Evolutionary conservation across 1,139 yeast species (phyloP), one percentile per base, ranked within the genome.

Genomic region (Pichia sp.): DNA sequence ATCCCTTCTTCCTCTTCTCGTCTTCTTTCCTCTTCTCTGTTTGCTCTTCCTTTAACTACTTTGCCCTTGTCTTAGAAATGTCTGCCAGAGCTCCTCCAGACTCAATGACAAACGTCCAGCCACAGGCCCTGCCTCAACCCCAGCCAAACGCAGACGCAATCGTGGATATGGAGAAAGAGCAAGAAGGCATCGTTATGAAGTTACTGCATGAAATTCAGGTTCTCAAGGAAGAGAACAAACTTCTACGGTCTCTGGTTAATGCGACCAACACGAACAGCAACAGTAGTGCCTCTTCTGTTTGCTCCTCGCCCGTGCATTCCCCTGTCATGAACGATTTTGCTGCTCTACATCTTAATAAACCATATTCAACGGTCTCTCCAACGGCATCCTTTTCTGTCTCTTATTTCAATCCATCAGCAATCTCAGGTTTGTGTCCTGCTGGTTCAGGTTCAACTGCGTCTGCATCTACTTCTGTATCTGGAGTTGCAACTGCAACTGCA

Each of bases 141-240:
- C 21, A 18, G 12, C 32, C 32, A 8, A 4, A 19, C 6, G 55
- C 47, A n/a, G 51, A 53, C 36, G 45, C 54, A 31, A 70, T 78
- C 36, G 80, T 77, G 55, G 63, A 71, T 42, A 76, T 79, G 83
- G 85, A 79, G 53, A 68, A 77, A 43, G 84, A 79, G 53, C 84
- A 79, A 54, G 85, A 79, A 51, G 81, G 79, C 3, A 74, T 77
- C 28, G 84, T 77, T 8, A 59, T 77, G 47, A 73, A 69, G 51
- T 58, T 78, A 32, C 69, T 77, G 72, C 68, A 68, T 49, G 83
- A 78, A 50, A 77, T 78, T 31, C 69, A 68, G 20, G 47, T 47
- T 9, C 60, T 78, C 44, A 73, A 69, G 48, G 74, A 71, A 28
- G 84, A 78, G 46, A 77, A 76, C 50, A 64, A 57, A 36, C 43